Conservation (phyloP, 2,329 filamentous ascomycete species). For the Aspergillus vadensis region DNA sequence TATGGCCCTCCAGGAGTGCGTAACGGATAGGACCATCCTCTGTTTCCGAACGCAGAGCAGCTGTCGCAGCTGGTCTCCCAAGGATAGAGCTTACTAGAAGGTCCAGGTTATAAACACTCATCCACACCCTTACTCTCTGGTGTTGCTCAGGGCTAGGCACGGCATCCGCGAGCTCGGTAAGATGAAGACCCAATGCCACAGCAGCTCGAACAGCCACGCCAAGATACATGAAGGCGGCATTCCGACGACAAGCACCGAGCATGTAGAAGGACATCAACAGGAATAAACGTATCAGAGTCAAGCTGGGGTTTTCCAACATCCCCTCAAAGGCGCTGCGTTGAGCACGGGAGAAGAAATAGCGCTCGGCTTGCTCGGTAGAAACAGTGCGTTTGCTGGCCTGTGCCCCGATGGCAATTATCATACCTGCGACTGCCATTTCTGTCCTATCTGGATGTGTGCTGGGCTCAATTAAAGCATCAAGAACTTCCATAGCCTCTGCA, state of each 20-base stretch:
- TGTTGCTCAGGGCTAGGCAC: background rate
- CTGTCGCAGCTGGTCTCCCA: conserved; percentile 44
- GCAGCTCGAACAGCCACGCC: conserved; percentile 62
- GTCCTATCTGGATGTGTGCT: conserved; percentile 25
- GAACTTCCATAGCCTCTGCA: conserved; percentile 35
- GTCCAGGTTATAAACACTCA: conserved; percentile 53
- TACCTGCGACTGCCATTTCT: conserved; percentile 39
- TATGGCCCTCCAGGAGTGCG: conserved; percentile 25
- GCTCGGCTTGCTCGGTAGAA: conserved; percentile 35
- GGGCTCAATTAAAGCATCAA: conserved; percentile 9
- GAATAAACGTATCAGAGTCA: conserved; percentile 56
- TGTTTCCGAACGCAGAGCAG: conserved; percentile 28
- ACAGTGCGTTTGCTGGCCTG: conserved; percentile 46
- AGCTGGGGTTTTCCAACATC: conserved; percentile 57
- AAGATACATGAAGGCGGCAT: conserved; percentile 65
- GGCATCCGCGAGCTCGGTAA: conserved; percentile 31
- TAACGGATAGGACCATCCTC: conserved; percentile 24
- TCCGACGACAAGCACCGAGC: conserved; percentile 60
- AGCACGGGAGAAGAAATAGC: conserved; percentile 51
- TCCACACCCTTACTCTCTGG: conserved; percentile 47
- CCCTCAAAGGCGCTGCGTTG: conserved; percentile 53
- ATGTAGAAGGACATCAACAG: conserved; percentile 62
- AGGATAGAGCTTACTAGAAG: conserved; percentile 53
- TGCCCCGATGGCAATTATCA: conserved; percentile 57
- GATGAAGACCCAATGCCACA: conserved; percentile 59